Percentiles rank a stretch among this genome's conserved stretches.
Evolutionary conservation across 805 yeast genomes (phyloP).

Genomic region (Pichia insulana): DNA sequence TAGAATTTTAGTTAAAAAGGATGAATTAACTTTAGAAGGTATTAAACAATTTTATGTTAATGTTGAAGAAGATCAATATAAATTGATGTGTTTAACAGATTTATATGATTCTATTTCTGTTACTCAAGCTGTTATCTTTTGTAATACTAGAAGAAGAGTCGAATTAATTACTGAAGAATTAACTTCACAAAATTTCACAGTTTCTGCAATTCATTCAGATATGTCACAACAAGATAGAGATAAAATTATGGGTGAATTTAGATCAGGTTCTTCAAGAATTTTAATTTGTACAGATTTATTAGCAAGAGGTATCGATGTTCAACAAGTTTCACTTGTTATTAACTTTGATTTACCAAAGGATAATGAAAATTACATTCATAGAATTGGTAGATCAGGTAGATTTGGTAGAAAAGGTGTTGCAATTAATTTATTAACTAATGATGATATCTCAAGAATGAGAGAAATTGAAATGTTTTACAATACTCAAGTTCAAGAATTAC

Average conservation of each 20-base stretch:
- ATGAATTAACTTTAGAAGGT: slow-evolving; percentile 89
- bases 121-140: slow-evolving; percentile 96
- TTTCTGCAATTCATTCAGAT: slow-evolving; percentile 94
- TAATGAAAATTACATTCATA: slow-evolving; percentile 91
- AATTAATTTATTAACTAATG: slow-evolving; percentile 80
- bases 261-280: slow-evolving; percentile 88
- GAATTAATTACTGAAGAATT: slow-evolving; percentile 81
- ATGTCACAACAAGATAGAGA: slow-evolving; percentile 94
- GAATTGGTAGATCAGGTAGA: slow-evolving; percentile 97
- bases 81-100: slow-evolving; percentile 90
- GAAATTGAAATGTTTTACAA: slow-evolving; percentile 70
- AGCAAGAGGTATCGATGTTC: slow-evolving; percentile 98
- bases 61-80: slow-evolving; percentile 89
- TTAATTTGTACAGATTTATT: slow-evolving; percentile 93
- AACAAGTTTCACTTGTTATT: slow-evolving; percentile 91
- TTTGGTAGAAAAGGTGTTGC: slow-evolving; percentile 99
- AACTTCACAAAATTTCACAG: slow-evolving; percentile 77
- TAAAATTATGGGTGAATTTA: slow-evolving; percentile 88
- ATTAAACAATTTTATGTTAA: slow-evolving; percentile 86
- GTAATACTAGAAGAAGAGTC: slow-evolving; percentile 94
- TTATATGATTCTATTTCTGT: slow-evolving; percentile 90
- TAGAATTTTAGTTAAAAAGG: slow-evolving; percentile 88
- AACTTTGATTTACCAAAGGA: slow-evolving; percentile 91
- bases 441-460: slow-evolving; percentile 65
- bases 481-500: slow-evolving; percentile 70